These are phyloP conservation scores for Lachancea quebecensis DNA, from an alignment of 805 yeast species.

Conservation along the genomic window DNA sequence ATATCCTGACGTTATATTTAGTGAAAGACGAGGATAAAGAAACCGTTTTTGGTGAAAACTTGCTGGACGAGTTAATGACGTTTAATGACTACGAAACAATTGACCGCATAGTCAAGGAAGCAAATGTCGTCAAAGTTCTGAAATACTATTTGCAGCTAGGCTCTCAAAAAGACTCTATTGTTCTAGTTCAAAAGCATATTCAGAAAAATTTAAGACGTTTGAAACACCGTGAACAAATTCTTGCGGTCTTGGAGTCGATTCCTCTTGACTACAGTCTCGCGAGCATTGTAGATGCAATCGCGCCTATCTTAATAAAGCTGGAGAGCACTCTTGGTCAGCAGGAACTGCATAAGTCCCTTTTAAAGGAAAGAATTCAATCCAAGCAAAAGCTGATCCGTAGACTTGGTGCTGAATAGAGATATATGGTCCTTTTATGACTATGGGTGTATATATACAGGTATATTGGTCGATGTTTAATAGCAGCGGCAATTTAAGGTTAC, in stretches of 20 bases:
- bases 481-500: background rate
- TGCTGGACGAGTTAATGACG: conserved; percentile 14
- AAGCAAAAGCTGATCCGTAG: background rate
- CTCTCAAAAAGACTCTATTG: conserved; percentile 7
- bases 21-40: conserved; percentile 5
- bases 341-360: conserved; percentile 19
- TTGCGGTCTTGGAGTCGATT: conserved; percentile 12
- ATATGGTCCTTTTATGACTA: background rate
- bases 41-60: conserved; percentile 5
- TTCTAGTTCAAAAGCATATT: conserved; percentile 14
- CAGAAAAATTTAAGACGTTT: conserved; percentile 14
- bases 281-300: conserved; percentile 13
- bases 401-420: background rate
- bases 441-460: conserved; percentile 2
- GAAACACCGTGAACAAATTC: conserved; percentile 6
- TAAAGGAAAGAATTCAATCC: conserved; percentile 10
- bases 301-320: conserved; percentile 10
- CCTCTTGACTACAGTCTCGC: conserved; percentile 16
- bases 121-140: conserved; percentile 15
- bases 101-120: conserved; percentile 11
- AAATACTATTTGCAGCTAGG: conserved; percentile 13
- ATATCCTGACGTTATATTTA: conserved; percentile 13
- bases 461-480: too few species aligned
- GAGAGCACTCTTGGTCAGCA: conserved; percentile 8
- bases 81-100: conserved; percentile 24